These are phyloP conservation scores for Curvularia sp. DNA, from an alignment of 2,329 filamentous ascomycete species.

Conservation along the genomic window DNA sequence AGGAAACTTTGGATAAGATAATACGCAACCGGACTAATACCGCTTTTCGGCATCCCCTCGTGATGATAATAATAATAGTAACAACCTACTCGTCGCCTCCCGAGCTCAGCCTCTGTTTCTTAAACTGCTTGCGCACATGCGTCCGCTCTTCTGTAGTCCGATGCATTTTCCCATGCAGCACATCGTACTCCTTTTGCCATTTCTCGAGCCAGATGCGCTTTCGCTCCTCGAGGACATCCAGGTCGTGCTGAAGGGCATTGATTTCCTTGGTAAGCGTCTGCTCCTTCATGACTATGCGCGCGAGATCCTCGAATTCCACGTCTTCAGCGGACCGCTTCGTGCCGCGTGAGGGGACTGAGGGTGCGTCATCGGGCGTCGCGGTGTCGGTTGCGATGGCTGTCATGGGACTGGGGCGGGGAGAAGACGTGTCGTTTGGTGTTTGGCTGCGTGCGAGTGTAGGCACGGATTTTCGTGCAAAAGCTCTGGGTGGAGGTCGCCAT, in stretches of 20 bases:
- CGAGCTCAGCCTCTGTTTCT: slow-evolving; percentile 12
- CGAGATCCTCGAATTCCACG: slow-evolving; percentile 15
- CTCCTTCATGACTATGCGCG: slow-evolving; percentile 11
- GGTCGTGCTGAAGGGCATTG: slow-evolving; percentile 12
- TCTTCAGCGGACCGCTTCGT: slow-evolving; percentile 23
- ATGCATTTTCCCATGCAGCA: slow-evolving; percentile 2
- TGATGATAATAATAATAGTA: not conserved
- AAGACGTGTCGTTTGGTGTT: not conserved
- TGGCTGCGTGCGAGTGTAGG: not conserved
- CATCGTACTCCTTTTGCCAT: slow-evolving; percentile 7
- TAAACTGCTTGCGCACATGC: slow-evolving; percentile 16
- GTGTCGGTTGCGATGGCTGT: not conserved
- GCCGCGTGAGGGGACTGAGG: not conserved
- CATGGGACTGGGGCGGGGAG: not conserved
- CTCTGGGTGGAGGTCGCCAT: not conserved
- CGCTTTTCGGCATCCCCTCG: too few relatives aligned
- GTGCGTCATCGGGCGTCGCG: not conserved
- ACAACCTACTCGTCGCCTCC: not conserved
- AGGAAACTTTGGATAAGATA: too few relatives aligned
- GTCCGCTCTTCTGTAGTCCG: slow-evolving; percentile 4
- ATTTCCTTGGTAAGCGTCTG: slow-evolving; percentile 17
- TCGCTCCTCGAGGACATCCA: slow-evolving; percentile 12
- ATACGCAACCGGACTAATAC: too few relatives aligned
- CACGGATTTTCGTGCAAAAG: slow-evolving; percentile 5
- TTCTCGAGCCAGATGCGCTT: slow-evolving; percentile 11